Evolutionary conservation across 2,329 filamentous ascomycete species (phyloP), one percentile per base, ranked within the genome.

Genomic region (Alternaria sp.): DNA sequence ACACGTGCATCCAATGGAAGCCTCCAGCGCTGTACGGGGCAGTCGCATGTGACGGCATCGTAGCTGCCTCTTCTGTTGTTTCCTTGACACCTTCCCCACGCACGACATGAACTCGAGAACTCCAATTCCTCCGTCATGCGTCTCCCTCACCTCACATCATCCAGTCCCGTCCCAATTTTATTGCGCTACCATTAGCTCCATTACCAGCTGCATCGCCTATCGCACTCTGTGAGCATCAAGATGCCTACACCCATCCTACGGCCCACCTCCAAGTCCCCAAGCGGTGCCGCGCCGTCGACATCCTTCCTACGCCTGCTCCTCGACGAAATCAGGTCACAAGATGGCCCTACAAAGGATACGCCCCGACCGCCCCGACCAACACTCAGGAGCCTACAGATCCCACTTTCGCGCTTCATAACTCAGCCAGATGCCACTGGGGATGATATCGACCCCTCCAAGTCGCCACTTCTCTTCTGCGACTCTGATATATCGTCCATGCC

Each of bases 241-340:
- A 78, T 78, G 75, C 47, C 68, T 71, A 72, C 68, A 61, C 74
- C 74, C 47, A 53, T 55, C 9, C 62, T 55, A n/a, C 64, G 37
- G 11, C 25, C 69, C 44, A 64, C 60, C 47, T 46, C 28, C 30
- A 49, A 28, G 21, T 43, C 44, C n/a, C 45, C 59, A 43, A 33
- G 53, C 14, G 66, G 59, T 25, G 20, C 58, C 10, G 71, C 57
- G 7, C 69, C 70, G 8, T 64, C 69, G 21, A 51, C 63, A 10
- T 72, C 71, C 5, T 59, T 74, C 15, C 69, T 78, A 12, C 66
- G 72, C 28, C 62, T 69, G 20, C 68, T 79, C 7, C 68, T 78
- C 15, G 67, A 75, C 18, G 73, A 77, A 41, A 73, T 78, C 61
- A 71, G 64, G 63, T 33, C 20, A 28, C 37, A 26, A 41, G 14